phyloP scores from a whole-genome alignment of 495 filamentous ascomycete species.

The Penicillium dipodomyicola region DNA sequence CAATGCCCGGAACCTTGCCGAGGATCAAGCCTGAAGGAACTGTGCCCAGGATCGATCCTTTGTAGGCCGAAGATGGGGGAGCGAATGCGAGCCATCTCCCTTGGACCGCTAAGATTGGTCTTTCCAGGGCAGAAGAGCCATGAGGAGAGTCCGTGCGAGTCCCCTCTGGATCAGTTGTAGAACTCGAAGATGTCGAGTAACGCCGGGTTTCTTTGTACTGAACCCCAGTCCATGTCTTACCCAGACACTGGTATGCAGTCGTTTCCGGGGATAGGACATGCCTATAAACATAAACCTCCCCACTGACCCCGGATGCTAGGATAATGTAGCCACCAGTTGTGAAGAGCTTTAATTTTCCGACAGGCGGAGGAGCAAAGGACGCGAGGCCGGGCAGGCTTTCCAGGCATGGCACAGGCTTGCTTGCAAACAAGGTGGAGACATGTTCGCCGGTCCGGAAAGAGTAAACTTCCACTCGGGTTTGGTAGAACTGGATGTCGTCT shows the following conservation, averaged over 20 bases:
- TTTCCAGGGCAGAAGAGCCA: constrained; percentile 46
- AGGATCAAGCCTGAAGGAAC: constrained; percentile 41
- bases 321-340: constrained; percentile 64
- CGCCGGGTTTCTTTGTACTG: constrained; percentile 53
- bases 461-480: constrained; percentile 83
- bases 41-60: constrained; percentile 64
- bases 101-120: constrained; percentile 70
- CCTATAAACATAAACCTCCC: constrained; percentile 77
- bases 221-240: constrained; percentile 83
- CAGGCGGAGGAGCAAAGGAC: constrained; percentile 56
- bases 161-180: constrained; percentile 50
- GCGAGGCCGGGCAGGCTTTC: constrained; percentile 43
- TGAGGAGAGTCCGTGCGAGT: constrained; percentile 48
- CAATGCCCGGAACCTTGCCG: constrained; percentile 62
- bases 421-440: constrained; percentile 66
- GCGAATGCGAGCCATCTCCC: constrained; percentile 84
- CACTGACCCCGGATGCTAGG: constrained; percentile 74
- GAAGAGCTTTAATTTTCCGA: constrained; percentile 68
- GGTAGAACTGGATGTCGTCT: constrained; percentile 57
- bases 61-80: constrained; percentile 67
- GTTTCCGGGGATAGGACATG: constrained; percentile 42
- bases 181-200: constrained; percentile 54
- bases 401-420: constrained; percentile 45
- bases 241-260: constrained; percentile 69
- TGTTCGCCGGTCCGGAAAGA: constrained; percentile 68